phyloP scores from a whole-genome alignment of 306 rosid species.

The Pueraria montana region DNA sequence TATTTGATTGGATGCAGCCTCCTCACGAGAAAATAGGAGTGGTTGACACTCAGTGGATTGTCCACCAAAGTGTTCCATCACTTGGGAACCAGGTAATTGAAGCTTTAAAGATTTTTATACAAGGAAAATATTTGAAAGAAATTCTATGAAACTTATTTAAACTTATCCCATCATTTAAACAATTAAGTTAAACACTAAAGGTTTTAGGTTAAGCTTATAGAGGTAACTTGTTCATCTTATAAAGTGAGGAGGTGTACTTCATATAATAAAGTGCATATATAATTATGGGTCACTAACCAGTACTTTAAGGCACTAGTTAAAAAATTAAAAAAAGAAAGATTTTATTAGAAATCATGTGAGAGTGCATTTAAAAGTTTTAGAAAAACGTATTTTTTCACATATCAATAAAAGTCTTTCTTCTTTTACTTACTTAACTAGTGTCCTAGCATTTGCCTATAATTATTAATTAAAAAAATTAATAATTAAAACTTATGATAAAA shows the following conservation, averaged over 20 bases:
- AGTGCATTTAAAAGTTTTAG: no score
- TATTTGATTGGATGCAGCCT: conserved; percentile 58
- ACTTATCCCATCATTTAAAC: no score
- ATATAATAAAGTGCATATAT: neutral
- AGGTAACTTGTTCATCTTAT: neutral
- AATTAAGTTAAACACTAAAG: neutral
- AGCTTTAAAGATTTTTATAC: neutral
- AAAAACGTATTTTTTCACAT: no score
- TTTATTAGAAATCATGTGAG: no score
- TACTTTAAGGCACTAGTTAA: no score
- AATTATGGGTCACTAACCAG: no score
- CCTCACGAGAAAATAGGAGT: conserved; percentile 92
- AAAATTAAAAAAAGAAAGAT: no score
- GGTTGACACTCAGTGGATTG: conserved; percentile 88
- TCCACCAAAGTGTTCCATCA: conserved; percentile 87
- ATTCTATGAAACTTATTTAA: neutral
- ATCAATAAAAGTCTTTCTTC: no score
- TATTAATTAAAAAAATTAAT: no score
- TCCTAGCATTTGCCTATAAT: no score
- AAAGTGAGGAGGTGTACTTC: neutral
- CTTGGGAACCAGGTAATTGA: conserved; percentile 81
- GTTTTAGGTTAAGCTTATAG: neutral
- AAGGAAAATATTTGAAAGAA: neutral
- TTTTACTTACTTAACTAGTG: no score
- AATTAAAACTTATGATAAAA: no score